Conservation (phyloP, 345 rosid genomes). For the Gossypioides kirkii region DNA sequence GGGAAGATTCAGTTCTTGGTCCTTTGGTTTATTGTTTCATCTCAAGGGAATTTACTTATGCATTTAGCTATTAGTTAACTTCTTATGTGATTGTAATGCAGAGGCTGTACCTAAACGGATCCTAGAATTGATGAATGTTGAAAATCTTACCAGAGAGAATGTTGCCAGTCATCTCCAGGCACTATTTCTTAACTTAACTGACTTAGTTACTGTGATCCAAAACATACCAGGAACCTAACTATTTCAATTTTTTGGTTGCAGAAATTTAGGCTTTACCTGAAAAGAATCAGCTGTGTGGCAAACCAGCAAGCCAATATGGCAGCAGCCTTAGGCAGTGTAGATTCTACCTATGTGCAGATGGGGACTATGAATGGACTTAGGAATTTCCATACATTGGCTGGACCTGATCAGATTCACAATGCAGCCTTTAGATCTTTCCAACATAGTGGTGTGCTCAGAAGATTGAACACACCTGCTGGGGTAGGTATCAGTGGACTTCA, state of each 20-base stretch:
- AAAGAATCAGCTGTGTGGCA: conserved; percentile 43
- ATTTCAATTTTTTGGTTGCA: conserved; percentile 24
- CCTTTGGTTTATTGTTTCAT: not conserved
- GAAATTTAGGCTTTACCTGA: conserved; percentile 88
- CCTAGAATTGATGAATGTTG: conserved; percentile 89
- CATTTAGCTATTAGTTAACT: not conserved
- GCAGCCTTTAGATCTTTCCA: conserved; percentile 45
- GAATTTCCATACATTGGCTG: conserved; percentile 38
- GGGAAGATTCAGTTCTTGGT: conserved; percentile 27
- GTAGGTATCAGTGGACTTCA: conserved; percentile 45
- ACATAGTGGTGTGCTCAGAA: conserved; percentile 38
- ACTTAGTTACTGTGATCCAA: not conserved
- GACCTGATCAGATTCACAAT: conserved; percentile 46
- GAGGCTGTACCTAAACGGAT: conserved; percentile 98
- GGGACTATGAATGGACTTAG: conserved; percentile 47
- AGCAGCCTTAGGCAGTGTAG: conserved; percentile 53
- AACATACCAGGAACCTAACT: conserved; percentile 4
- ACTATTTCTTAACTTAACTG: conserved; percentile 10
- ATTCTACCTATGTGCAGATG: conserved; percentile 44
- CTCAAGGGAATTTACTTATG: not conserved
- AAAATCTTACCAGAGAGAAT: conserved; percentile 81
- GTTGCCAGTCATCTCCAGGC: conserved; percentile 98
- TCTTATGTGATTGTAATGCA: conserved; percentile 28
- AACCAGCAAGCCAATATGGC: conserved; percentile 50
- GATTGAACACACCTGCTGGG: conserved; percentile 51